phyloP scores from a whole-genome alignment of 2,329 filamentous ascomycete species.

The Raffaelea arxii region DNA sequence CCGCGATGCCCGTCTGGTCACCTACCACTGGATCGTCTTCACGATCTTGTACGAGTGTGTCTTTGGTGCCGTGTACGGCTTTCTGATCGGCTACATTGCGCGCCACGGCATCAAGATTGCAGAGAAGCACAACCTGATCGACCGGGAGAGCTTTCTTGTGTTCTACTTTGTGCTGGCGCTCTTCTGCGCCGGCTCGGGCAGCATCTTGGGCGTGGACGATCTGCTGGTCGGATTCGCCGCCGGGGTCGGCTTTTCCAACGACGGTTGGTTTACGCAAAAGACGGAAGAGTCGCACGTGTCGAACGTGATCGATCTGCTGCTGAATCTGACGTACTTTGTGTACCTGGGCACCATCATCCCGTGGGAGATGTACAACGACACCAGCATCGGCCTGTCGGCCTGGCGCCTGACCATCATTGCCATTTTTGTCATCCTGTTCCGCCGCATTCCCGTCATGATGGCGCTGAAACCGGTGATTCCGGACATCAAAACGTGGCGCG shows the following conservation, averaged over 20 bases:
- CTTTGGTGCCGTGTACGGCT: constrained; percentile 83
- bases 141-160: constrained; percentile 93
- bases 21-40: constrained; percentile 79
- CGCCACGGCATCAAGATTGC: constrained; percentile 84
- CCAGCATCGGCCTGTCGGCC: constrained; percentile 62
- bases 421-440: constrained; percentile 90
- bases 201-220: constrained; percentile 85
- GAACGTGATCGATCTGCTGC: constrained; percentile 94
- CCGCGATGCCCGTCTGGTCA: constrained; percentile 56
- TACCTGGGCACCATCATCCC: constrained; percentile 96
- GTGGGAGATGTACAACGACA: constrained; percentile 82
- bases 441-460: constrained; percentile 92
- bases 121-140: constrained; percentile 76
- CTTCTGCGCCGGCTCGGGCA: constrained; percentile 90
- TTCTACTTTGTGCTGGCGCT: constrained; percentile 97
- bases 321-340: constrained; percentile 97
- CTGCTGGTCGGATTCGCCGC: constrained; percentile 88
- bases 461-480: constrained; percentile 84
- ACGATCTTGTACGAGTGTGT: constrained; percentile 94
- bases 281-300: constrained; percentile 98
- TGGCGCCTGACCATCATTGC: constrained; percentile 92
- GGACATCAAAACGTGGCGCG: constrained; percentile 96
- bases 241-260: constrained; percentile 98
- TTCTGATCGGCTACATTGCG: constrained; percentile 77
- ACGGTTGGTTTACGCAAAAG: constrained; percentile 97